Evolutionary conservation across 106 monocot genomes (phyloP).

Genomic region (Narthecium ossifragum): DNA sequence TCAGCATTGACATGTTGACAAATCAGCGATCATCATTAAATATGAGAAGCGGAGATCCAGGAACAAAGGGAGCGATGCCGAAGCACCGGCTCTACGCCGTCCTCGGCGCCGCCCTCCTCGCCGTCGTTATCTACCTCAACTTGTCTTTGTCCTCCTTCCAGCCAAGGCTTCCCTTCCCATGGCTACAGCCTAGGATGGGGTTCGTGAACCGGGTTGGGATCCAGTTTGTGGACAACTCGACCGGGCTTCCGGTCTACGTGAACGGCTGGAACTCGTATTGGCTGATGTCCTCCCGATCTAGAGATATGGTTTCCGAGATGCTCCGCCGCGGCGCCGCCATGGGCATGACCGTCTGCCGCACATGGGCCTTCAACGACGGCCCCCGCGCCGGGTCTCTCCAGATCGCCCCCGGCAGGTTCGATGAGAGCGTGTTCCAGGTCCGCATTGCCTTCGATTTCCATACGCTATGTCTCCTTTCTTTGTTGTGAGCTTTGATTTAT

Average conservation of each 20-base stretch:
- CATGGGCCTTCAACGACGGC: constrained; percentile 91
- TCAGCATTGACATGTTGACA: no score
- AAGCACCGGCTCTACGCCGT: no score
- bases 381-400: constrained; percentile 55
- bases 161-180: constrained; percentile 47
- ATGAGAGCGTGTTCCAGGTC: constrained; percentile 70
- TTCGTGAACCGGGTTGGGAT: constrained; percentile 50
- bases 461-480: no score
- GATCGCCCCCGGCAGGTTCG: constrained; percentile 64
- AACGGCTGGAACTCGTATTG: constrained; percentile 98
- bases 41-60: no score
- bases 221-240: constrained; percentile 38
- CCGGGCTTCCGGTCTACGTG: constrained; percentile 33
- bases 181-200: constrained; percentile 53
- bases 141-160: constrained; percentile 5
- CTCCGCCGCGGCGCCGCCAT: constrained; percentile 42
- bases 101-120: no score
- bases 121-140: constrained; percentile 30
- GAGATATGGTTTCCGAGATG: constrained; percentile 44
- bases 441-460: not conserved
- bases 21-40: no score
- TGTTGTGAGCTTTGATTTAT: no score
- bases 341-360: constrained; percentile 77
- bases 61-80: no score
- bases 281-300: constrained; percentile 40